Base-by-base conservation (phyloP, 2,329 filamentous ascomycete species). In the Exophiala sp. region DNA sequence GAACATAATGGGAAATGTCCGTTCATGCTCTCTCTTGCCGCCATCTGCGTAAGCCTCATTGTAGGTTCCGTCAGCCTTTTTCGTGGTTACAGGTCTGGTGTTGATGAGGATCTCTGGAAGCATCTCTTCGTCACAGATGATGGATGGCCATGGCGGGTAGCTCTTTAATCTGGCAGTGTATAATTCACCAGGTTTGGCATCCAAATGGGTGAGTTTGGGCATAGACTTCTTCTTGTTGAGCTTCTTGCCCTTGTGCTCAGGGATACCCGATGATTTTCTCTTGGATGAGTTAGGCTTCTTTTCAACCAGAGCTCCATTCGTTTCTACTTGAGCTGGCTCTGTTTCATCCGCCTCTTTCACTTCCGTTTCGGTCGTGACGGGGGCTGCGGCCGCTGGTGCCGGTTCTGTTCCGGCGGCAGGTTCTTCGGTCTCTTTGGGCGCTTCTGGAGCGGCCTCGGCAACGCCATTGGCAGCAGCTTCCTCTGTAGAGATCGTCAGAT, bases 1-100 rank as follows among this genome's bases (percentile, higher is more conserved):
- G 70, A 96, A 97, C 92, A 97, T 96, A 67, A 97, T 85, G 4
- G 92, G 89, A 69, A 91, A 97, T 29, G 88, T 91, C 60, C 92
- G 83, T 71, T 96, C 91, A 58, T 86, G 83, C 39, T 82, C 85
- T 62, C 91, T 88, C 77, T 94, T 94, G 65, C 89, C 92, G 57
- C 88, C 91, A 65, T 96, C 91, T 38, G 85, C 83, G 68, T 89
- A 96, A 61, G 92, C 88, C 55, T 91, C 89, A 50, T 89, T 85
- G 70, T 94, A 96, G 38, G 87, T 88, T 54, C 92, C 92, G 71
- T 97, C 92, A 18, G 82, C 75, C 54, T 88, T 84, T 64, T 83
- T 85, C 18, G 92, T 91, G 41, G 89, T 91, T 49, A 95, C 89
- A 7, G 92, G 94, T 57, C 94, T 87, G 42, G 81, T 82, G 65